Conservation (phyloP, 2,329 filamentous ascomycete species). For the Phialemoniopsis sp. region DNA sequence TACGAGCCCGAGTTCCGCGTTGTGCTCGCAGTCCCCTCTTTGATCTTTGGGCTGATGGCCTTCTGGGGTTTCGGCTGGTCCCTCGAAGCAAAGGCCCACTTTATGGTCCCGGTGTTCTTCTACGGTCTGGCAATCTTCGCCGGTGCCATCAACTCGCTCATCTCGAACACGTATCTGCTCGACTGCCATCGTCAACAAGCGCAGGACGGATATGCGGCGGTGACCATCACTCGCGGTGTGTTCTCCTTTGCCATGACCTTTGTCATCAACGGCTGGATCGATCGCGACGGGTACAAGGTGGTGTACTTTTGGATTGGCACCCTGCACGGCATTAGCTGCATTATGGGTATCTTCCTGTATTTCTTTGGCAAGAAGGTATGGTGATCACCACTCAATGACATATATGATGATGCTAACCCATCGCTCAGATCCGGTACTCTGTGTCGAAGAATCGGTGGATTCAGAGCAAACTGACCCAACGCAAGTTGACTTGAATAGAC, state of each 20-base stretch:
- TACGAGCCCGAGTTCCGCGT: conserved; percentile 40
- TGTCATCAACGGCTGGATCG: conserved; percentile 6
- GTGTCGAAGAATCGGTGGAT: conserved; percentile 4
- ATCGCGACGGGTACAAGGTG: conserved; percentile 1
- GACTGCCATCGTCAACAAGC: conserved; percentile 9
- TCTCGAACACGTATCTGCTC: conserved; percentile 9
- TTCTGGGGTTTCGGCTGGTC: conserved; percentile 29
- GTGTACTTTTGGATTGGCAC: conserved; percentile 9
- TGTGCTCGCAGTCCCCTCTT: conserved; percentile 24
- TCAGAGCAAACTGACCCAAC: too few relatives aligned
- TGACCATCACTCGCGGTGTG: conserved; percentile 7
- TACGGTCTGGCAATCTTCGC: conserved; percentile 9
- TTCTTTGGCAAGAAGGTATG: conserved; percentile 6
- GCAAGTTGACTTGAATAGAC: too few relatives aligned
- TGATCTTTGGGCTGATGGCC: conserved; percentile 24
- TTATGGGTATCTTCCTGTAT: conserved; percentile 6
- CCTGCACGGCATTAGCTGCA: conserved; percentile 7
- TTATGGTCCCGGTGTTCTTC: conserved; percentile 12
- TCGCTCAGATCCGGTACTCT: conserved; percentile 5
- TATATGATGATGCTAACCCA: too few relatives aligned
- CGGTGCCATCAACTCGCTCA: conserved; percentile 6
- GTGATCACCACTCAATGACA: too few relatives aligned
- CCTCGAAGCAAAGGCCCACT: conserved; percentile 12
- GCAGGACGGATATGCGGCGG: conserved; percentile 9
- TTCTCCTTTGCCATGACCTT: conserved; percentile 9